A percentile compares a stretch with the other conserved stretches of the same genome.
These are phyloP conservation scores for Talaromyces sp. DNA, from an alignment of 2,329 filamentous ascomycete genomes.

Conservation along the genomic window DNA sequence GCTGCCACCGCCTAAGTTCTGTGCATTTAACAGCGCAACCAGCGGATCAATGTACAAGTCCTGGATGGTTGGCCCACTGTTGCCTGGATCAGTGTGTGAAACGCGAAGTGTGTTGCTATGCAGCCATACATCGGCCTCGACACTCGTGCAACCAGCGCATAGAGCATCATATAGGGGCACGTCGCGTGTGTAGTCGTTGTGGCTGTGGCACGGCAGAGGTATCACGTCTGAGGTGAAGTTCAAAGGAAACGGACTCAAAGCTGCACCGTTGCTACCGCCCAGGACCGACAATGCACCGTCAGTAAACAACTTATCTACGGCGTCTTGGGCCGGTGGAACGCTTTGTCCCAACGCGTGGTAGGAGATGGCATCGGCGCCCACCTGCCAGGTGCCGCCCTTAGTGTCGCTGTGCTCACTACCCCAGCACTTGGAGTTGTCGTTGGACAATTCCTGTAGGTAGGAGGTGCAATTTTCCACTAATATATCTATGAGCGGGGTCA, in stretches of 20 bases:
- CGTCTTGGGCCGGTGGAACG: not conserved
- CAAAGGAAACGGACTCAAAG: not conserved
- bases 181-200: conserved; percentile 40
- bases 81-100: conserved; percentile 43
- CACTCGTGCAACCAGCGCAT: conserved; percentile 33
- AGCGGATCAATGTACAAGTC: conserved; percentile 61
- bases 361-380: not conserved
- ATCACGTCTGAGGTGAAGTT: not conserved
- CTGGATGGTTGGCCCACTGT: conserved; percentile 3
- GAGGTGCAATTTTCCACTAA: not conserved
- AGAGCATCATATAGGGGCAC: conserved; percentile 36
- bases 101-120: conserved; percentile 52
- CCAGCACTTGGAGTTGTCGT: not conserved
- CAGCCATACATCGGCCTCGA: conserved; percentile 44
- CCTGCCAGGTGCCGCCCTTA: not conserved
- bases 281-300: not conserved
- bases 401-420: not conserved
- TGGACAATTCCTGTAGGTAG: not conserved
- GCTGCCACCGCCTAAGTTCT: conserved; percentile 36
- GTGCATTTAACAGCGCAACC: conserved; percentile 49
- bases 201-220: conserved; percentile 26
- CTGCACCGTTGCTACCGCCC: not conserved
- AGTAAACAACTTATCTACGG: not conserved
- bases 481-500: not conserved
- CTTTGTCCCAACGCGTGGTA: not conserved